These are phyloP conservation scores for Hypholoma sublateritium DNA, from an alignment of 768 basidiomycete genomes.

Conservation along the genomic window DNA sequence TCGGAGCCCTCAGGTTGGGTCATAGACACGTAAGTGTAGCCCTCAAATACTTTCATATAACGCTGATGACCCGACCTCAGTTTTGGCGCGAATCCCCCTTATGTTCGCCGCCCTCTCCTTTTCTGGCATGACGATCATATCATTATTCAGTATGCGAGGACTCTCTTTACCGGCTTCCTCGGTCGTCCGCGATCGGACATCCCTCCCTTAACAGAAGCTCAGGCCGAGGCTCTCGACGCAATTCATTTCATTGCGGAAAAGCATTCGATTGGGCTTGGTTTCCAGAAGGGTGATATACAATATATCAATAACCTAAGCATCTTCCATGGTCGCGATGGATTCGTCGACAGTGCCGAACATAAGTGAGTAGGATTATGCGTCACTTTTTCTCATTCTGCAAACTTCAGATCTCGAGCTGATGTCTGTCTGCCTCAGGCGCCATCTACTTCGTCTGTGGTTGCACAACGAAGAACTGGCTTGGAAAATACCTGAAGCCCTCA, in stretches of 20 bases:
- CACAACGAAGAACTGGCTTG: constrained; percentile 38
- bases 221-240: constrained; percentile 46
- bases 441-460: constrained; percentile 38
- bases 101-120: constrained; percentile 36
- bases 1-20: constrained; percentile 37
- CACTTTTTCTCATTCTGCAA: too few relatives aligned
- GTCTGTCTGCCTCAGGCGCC: constrained; percentile 26
- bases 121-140: constrained; percentile 37
- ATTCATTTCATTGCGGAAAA: constrained; percentile 45
- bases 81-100: constrained; percentile 37
- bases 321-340: constrained; percentile 45
- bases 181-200: constrained; percentile 37
- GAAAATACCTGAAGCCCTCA: constrained; percentile 32
- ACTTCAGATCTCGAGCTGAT: neutral
- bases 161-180: constrained; percentile 40
- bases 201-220: constrained; percentile 47
- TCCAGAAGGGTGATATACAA: constrained; percentile 49
- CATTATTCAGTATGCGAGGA: constrained; percentile 47
- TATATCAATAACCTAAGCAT: constrained; percentile 48
- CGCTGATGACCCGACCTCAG: constrained; percentile 15
- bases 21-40: constrained; percentile 31
- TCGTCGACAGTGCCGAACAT: constrained; percentile 34
- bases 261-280: constrained; percentile 40
- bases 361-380: constrained; percentile 26
- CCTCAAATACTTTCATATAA: neutral